phyloP scores from a whole-genome alignment of 345 rosid species.

The Eucalyptus regnans region DNA sequence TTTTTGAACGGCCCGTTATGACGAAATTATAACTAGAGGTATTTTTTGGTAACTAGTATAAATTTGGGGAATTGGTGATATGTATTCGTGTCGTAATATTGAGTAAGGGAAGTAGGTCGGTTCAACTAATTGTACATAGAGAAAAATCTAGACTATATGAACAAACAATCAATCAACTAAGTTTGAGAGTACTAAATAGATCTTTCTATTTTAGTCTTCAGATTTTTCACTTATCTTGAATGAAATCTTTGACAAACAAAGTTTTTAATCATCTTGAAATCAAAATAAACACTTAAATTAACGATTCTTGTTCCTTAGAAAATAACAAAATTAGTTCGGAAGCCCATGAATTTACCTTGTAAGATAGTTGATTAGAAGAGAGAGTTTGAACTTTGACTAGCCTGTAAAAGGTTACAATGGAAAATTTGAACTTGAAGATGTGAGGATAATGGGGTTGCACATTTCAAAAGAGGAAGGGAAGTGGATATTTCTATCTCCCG shows the following conservation, averaged over 20 bases:
- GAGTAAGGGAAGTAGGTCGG: background rate
- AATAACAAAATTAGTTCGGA: background rate
- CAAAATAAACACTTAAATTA: background rate
- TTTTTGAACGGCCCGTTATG: background rate
- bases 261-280: too few species aligned
- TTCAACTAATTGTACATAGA: background rate
- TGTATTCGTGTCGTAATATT: background rate
- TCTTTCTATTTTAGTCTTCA: background rate
- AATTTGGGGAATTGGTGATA: background rate
- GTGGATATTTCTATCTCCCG: too few species aligned
- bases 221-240: background rate
- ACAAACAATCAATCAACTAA: background rate
- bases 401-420: background rate
- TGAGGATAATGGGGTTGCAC: background rate
- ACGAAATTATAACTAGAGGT: accelerated
- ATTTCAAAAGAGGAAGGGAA: background rate
- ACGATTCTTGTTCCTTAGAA: background rate
- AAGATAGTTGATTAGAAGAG: background rate
- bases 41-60: background rate
- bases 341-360: too few species aligned
- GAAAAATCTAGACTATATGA: background rate
- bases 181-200: background rate
- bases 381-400: background rate
- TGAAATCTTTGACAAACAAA: background rate
- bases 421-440: background rate